Evolutionary conservation across 129 eudicot species (phyloP).

Genomic region (Artemisia tridentata): DNA sequence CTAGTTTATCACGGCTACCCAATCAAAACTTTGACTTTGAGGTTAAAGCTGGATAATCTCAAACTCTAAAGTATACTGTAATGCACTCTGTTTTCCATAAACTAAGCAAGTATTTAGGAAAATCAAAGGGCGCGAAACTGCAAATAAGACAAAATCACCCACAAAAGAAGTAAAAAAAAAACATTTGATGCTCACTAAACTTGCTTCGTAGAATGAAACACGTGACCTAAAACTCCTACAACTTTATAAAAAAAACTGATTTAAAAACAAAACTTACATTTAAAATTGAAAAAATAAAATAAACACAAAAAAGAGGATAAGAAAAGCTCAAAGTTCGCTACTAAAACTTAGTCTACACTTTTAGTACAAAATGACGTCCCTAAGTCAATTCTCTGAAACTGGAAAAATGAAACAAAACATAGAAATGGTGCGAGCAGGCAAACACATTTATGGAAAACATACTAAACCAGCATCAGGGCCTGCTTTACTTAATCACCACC

Average conservation of each 20-base stretch:
- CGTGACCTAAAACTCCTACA: neutral
- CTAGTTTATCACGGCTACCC: too few relatives aligned
- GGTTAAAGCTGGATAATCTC: too few relatives aligned
- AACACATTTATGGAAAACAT: conserved; percentile 33
- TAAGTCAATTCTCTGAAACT: conserved; percentile 32
- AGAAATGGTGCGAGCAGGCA: conserved; percentile 38
- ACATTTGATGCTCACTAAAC: conserved; percentile 30
- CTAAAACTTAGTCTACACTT: conserved; percentile 46
- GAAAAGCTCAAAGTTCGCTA: conserved; percentile 34
- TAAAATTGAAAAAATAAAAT: conserved; percentile 27
- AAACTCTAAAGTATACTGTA: too few relatives aligned
- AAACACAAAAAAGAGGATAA: conserved; percentile 25
- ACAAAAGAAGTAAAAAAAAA: neutral
- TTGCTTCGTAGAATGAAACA: conserved; percentile 24
- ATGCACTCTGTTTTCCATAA: too few relatives aligned
- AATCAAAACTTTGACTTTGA: too few relatives aligned
- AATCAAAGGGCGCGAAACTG: neutral
- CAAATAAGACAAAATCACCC: neutral
- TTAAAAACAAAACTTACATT: conserved; percentile 25
- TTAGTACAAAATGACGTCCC: conserved; percentile 44
- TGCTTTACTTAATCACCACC: conserved; percentile 39
- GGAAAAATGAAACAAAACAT: conserved; percentile 22
- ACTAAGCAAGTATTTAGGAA: neutral
- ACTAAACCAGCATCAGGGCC: conserved; percentile 18
- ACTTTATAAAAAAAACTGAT: neutral